Evolutionary conservation across 345 rosid species (phyloP), one percentile per base, ranked within the genome.

Genomic region (Syzygium oleosum): DNA sequence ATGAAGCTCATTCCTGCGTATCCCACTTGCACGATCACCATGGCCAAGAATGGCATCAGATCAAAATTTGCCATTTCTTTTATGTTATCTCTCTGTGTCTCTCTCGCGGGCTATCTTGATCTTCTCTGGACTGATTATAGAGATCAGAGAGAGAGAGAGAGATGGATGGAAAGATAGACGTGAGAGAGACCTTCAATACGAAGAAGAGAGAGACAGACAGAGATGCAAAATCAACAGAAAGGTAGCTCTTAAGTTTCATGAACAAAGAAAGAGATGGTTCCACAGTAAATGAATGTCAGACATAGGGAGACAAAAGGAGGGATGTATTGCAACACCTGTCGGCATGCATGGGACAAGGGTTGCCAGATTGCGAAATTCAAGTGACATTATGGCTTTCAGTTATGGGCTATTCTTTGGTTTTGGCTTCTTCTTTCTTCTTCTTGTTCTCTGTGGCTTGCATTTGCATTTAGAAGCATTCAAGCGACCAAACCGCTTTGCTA

Each of bases 1-100:
- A 93, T 93, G 52, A 98, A 92, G 89, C 93, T 96, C 99, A 98
- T 93, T n/a, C 96, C 98, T 12, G 99, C 97, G 80, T 85, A 96
- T 43, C 96, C 98, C 15, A 94, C 15, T 88, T 96, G 99, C 56
- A 96, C 95, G 25, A 92, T 52, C 25, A 95, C 96, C 98, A 96
- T 98, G 53, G 94, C 95, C 91, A 96, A 84, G 85, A 93, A 94
- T 13, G 99, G 97, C 87, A 96, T 27, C 65, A 92, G 7, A 86
- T 93, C 96, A 41, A 51, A 56, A 46, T 21, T 25, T 1, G 52
- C 87, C 87, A 85, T 85, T 61, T 17, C 41, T 21, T n/a, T 7
- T 7, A 21, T 78, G 2, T 34, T 61, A 4, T 77, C 65, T 79
- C 88, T 53, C 88, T 25, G 63, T 77, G 63, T 55, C 87, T 59